These are phyloP conservation scores for Penicillium olsonii DNA, from an alignment of 2,329 filamentous ascomycete species.

Conservation along the genomic window DNA sequence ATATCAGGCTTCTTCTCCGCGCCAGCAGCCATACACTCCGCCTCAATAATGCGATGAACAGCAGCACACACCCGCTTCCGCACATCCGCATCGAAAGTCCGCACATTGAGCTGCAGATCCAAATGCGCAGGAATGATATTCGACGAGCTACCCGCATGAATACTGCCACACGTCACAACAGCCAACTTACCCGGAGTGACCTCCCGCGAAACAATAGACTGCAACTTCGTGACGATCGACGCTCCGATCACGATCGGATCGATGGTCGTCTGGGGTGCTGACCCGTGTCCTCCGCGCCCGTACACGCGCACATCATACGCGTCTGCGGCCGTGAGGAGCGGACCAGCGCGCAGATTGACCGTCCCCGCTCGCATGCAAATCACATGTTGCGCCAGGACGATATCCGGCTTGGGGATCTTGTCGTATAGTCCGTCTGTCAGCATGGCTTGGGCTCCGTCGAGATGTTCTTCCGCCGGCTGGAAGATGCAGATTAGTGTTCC, in stretches of 20 bases:
- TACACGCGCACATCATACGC: slow-evolving; percentile 39
- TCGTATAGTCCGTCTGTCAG: slow-evolving; percentile 59
- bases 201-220: slow-evolving; percentile 44
- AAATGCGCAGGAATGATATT: slow-evolving; percentile 51
- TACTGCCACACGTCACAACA: slow-evolving; percentile 48
- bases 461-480: slow-evolving; percentile 65
- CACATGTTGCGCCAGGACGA: slow-evolving; percentile 59
- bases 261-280: slow-evolving; percentile 45
- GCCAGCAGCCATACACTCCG: slow-evolving; percentile 55
- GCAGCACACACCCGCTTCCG: slow-evolving; percentile 38
- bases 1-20: slow-evolving; percentile 48
- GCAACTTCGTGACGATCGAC: slow-evolving; percentile 43
- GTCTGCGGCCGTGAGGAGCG: slow-evolving; percentile 39
- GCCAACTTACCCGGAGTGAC: slow-evolving; percentile 42
- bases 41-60: slow-evolving; percentile 50
- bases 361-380: slow-evolving; percentile 42
- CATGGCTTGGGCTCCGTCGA: slow-evolving; percentile 61
- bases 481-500: slow-evolving; percentile 64
- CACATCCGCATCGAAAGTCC: slow-evolving; percentile 35
- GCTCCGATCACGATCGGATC: slow-evolving; percentile 52
- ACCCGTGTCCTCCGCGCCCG: slow-evolving; percentile 50
- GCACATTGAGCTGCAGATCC: slow-evolving; percentile 45
- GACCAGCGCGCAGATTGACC: slow-evolving; percentile 35
- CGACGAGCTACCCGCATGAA: slow-evolving; percentile 45
- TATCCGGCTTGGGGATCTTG: slow-evolving; percentile 56